Evolutionary conservation across 371 early-diverging fungal genomes (phyloP).

Genomic region (Umbelopsis sp.): DNA sequence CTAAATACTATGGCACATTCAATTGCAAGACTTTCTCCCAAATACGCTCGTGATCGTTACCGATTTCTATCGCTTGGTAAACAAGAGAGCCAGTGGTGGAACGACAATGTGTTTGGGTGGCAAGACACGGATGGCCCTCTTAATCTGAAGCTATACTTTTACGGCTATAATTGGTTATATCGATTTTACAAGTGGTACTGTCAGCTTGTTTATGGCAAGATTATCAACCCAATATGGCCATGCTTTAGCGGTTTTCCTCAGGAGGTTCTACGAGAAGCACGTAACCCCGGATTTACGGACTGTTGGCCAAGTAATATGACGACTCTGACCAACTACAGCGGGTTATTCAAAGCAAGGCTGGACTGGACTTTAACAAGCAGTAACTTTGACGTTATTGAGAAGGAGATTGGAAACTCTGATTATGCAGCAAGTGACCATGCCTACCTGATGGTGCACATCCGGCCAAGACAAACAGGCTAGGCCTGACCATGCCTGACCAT

Average conservation of each 20-base stretch:
- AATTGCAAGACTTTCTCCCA: slow-evolving; percentile 72
- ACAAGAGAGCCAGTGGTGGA: slow-evolving; percentile 79
- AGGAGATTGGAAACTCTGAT: slow-evolving; percentile 66
- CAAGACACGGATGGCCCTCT: slow-evolving; percentile 46
- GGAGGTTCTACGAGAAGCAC: slow-evolving; percentile 52
- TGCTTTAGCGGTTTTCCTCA: slow-evolving; percentile 49
- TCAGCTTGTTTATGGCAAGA: background rate
- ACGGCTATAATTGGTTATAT: slow-evolving; percentile 26
- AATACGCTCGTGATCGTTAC: slow-evolving; percentile 69
- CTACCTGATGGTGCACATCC: slow-evolving; percentile 68
- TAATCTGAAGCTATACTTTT: slow-evolving; percentile 31
- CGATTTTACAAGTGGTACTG: slow-evolving; percentile 18
- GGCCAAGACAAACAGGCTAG: slow-evolving; percentile 27
- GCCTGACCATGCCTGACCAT: slow-evolving; percentile 20
- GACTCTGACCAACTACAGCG: slow-evolving; percentile 71
- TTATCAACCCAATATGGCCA: slow-evolving; percentile 15
- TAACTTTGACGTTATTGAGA: slow-evolving; percentile 53
- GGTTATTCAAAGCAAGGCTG: slow-evolving; percentile 72
- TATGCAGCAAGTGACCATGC: slow-evolving; percentile 77
- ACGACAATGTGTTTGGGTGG: slow-evolving; percentile 53
- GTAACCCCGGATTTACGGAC: slow-evolving; percentile 80
- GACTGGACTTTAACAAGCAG: slow-evolving; percentile 74
- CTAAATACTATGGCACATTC: slow-evolving; percentile 85
- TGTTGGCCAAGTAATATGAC: slow-evolving; percentile 67
- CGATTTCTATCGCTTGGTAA: slow-evolving; percentile 65